These are phyloP conservation scores for Hymenoscyphus fructigenus DNA, from an alignment of 2,329 filamentous ascomycete species.

Conservation along the genomic window DNA sequence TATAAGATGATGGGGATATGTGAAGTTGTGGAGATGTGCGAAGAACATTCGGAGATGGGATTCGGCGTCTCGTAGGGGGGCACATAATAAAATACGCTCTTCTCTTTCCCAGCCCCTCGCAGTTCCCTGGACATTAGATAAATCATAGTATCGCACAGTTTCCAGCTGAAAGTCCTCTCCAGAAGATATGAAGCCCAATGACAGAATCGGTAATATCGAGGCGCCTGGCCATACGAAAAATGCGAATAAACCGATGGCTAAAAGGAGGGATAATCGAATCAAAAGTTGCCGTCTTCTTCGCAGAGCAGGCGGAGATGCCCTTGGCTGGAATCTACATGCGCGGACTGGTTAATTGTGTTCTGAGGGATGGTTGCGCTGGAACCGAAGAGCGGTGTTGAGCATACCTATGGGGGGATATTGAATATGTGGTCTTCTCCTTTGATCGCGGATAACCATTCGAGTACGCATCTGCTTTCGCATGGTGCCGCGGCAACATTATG, in stretches of 20 bases:
- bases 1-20: slow-evolving; percentile 94
- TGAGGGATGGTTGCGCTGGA: slow-evolving; percentile 23
- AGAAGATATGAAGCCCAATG: slow-evolving; percentile 68
- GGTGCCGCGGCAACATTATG: slow-evolving; percentile 85
- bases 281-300: slow-evolving; percentile 73
- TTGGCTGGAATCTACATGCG: slow-evolving; percentile 73
- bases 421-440: slow-evolving; percentile 67
- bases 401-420: slow-evolving; percentile 87
- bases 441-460: slow-evolving; percentile 78
- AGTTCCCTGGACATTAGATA: slow-evolving; percentile 87
- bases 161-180: slow-evolving; percentile 77
- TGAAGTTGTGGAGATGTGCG: slow-evolving; percentile 92
- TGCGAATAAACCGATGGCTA: slow-evolving; percentile 60
- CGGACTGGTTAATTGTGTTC: slow-evolving; percentile 11
- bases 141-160: slow-evolving; percentile 95
- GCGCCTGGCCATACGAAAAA: slow-evolving; percentile 74
- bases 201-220: slow-evolving; percentile 59
- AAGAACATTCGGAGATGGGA: slow-evolving; percentile 97
- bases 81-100: slow-evolving; percentile 91
- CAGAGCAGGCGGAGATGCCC: slow-evolving; percentile 68
- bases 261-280: slow-evolving; percentile 61
- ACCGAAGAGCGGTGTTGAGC: slow-evolving; percentile 29
- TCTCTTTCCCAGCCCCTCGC: slow-evolving; percentile 94
- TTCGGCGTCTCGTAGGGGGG: slow-evolving; percentile 89
- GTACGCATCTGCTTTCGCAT: slow-evolving; percentile 59